Conservation (phyloP, 1,284 basidiomycete genomes). For the Sanghuangporus weigelae region DNA sequence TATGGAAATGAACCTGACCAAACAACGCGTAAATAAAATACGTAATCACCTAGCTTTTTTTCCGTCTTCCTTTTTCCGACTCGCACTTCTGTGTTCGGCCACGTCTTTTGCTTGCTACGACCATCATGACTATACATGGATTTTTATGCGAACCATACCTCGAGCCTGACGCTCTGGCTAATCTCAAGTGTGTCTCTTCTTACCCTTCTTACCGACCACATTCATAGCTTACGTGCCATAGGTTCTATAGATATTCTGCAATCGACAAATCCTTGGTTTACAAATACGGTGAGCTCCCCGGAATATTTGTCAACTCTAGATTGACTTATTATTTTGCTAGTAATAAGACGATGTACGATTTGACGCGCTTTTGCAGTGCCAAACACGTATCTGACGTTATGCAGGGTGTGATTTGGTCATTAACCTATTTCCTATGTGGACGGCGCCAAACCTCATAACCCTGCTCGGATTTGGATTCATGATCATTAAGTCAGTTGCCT, state of each 20-base stretch:
- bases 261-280: conserved; percentile 22
- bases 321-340: not conserved
- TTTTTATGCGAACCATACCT: conserved; percentile 17
- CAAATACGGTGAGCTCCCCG: conserved; percentile 19
- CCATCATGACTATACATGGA: conserved; percentile 10
- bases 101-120: not conserved
- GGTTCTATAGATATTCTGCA: conserved; percentile 18
- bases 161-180: conserved; percentile 15
- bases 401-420: conserved; percentile 22
- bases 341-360: conserved; percentile 21
- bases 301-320: too few relatives aligned
- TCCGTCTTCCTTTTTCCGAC: too few relatives aligned
- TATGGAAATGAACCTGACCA: conserved; percentile 6
- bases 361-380: not conserved
- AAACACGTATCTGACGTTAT: not conserved
- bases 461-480: conserved; percentile 22
- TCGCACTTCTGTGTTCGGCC: not conserved
- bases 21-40: conserved; percentile 17
- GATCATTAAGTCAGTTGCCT: conserved; percentile 19
- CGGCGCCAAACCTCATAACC: conserved; percentile 24
- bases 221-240: not conserved
- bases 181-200: conserved; percentile 13
- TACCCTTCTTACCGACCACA: not conserved
- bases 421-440: conserved; percentile 21
- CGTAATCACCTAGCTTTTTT: not conserved